Conservation (phyloP, 345 rosid genomes). For the Arabidopsis arenosa region DNA sequence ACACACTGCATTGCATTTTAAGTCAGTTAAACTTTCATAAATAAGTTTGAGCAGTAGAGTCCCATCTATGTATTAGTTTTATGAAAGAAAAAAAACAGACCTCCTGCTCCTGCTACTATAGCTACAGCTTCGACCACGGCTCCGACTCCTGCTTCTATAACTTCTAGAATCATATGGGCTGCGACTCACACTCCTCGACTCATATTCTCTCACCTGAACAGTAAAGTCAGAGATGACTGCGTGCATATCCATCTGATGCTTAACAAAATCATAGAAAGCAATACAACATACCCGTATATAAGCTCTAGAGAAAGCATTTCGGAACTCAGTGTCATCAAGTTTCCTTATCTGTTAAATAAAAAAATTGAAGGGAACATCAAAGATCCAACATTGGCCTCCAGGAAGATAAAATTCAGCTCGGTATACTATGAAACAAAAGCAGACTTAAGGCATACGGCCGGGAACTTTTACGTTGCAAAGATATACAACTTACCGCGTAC, state of each 20-base stretch:
- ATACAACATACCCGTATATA: constrained; percentile 70
- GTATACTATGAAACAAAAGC: too few relatives aligned
- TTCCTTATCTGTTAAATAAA: constrained; percentile 64
- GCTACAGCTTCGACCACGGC: constrained; percentile 55
- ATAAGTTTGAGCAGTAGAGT: neutral
- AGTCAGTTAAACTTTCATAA: constrained; percentile 4
- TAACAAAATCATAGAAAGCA: neutral
- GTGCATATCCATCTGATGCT: neutral
- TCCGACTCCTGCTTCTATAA: constrained; percentile 42
- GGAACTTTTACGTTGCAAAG: neutral
- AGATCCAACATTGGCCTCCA: constrained; percentile 1
- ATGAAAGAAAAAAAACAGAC: constrained; percentile 39
- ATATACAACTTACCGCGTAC: constrained; percentile 74
- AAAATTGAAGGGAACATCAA: constrained; percentile 27
- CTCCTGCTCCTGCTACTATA: constrained; percentile 67
- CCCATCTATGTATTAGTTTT: neutral
- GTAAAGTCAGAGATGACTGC: neutral
- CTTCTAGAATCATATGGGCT: constrained; percentile 58
- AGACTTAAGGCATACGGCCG: neutral
- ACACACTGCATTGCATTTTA: constrained; percentile 49
- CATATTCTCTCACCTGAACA: constrained; percentile 84
- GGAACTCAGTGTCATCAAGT: constrained; percentile 86
- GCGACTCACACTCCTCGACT: constrained; percentile 70
- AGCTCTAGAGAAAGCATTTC: constrained; percentile 86
- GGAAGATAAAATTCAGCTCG: neutral